Evolutionary conservation across 352 stramenopile species (phyloP), one percentile per base, ranked within the genome.

Genomic region (Pythium grandisporangium): DNA sequence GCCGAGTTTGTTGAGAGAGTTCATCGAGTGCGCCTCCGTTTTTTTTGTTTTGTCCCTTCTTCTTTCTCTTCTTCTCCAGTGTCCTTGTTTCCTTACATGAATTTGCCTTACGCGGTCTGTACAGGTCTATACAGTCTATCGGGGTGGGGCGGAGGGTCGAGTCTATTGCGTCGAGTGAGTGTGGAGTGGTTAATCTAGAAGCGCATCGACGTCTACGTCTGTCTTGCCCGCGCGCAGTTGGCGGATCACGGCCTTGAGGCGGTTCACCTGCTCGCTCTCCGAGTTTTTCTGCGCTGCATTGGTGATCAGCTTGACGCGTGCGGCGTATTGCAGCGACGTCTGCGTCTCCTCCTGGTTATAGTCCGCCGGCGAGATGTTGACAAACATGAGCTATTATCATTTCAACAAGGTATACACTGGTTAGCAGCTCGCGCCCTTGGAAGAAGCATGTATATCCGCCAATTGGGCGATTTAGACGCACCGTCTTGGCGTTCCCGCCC

Each of bases 401-500:
- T n/a, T n/a, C n/a, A n/a, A n/a, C n/a, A n/a, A n/a, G n/a, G n/a
- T n/a, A n/a, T n/a, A n/a, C n/a, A n/a, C n/a, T n/a, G n/a, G n/a
- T n/a, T n/a, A n/a, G n/a, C n/a, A n/a, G n/a, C n/a, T n/a, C n/a
- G n/a, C n/a, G n/a, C n/a, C n/a, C n/a, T n/a, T n/a, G n/a, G n/a
- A n/a, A n/a, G n/a, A n/a, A n/a, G n/a, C n/a, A n/a, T n/a, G n/a
- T n/a, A n/a, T n/a, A n/a, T n/a, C n/a, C n/a, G n/a, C n/a, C n/a
- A n/a, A n/a, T 35, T n/a, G 14, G 21, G 13, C 11, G 4, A 11
- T 14, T 12, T 6, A 5, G 20, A 40, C 48, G 57, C 37, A 96
- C 79, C 57, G 87, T 96, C 62, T 96, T 96, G 43, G 84, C 86
- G 55, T 97, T 97, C 27, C 84, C 90, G 24, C 88, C 88, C 6